Evolutionary conservation across 495 filamentous ascomycete species (phyloP).

Genomic region (Aspergillus saccharolyticus): DNA sequence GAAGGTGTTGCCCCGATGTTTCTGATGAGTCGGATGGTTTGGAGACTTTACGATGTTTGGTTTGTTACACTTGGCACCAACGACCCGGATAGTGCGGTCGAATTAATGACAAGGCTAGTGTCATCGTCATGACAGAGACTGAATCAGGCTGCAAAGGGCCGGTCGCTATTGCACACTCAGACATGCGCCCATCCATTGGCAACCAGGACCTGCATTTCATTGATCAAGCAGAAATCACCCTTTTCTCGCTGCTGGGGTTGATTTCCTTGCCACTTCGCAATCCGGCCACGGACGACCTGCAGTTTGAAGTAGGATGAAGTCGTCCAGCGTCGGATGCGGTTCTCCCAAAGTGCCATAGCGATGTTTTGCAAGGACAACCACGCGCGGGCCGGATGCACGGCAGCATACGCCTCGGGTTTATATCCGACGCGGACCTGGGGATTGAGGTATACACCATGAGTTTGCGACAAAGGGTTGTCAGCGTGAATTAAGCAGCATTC

Average conservation of each 20-base stretch:
- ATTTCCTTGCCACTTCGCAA: background rate
- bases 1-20: too few relatives aligned
- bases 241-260: conserved; percentile 41
- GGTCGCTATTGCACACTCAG: background rate
- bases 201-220: conserved; percentile 81
- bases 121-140: too few relatives aligned
- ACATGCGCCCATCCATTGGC: conserved; percentile 75
- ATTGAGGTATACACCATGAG: conserved; percentile 69
- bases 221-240: conserved; percentile 64
- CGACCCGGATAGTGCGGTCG: too few relatives aligned
- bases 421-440: conserved; percentile 75
- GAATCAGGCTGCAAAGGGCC: background rate
- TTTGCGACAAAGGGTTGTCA: conserved; percentile 54
- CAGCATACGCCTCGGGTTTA: conserved; percentile 51
- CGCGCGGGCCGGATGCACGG: conserved; percentile 36
- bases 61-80: too few relatives aligned
- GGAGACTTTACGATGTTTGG: too few relatives aligned
- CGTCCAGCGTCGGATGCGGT: conserved; percentile 51
- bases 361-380: conserved; percentile 39
- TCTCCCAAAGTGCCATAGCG: conserved; percentile 51
- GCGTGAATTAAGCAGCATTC: conserved; percentile 83
- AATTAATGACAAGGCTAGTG: too few relatives aligned
- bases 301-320: conserved; percentile 9
- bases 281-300: background rate
- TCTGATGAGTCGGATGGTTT: too few relatives aligned